phyloP scores from a whole-genome alignment of 495 filamentous ascomycete species.

The Wilcoxina mikolae region DNA sequence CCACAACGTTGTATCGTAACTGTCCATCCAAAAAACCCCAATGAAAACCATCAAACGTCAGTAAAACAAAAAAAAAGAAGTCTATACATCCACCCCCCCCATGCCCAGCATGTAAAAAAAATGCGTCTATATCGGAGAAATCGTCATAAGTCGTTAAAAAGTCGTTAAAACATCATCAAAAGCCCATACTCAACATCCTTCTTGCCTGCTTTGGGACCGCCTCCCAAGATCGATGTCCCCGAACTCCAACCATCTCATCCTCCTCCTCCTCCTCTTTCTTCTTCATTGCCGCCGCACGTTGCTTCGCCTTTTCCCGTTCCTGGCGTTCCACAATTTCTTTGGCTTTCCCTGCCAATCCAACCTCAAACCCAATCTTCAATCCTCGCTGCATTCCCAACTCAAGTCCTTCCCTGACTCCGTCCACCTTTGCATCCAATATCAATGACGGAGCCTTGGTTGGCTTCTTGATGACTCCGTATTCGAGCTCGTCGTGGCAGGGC shows the following conservation, averaged over 20 bases:
- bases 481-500: conserved; percentile 3
- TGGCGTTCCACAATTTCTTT: neutral
- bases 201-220: neutral
- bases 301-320: neutral
- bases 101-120: too few species aligned
- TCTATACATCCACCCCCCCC: too few species aligned
- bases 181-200: neutral
- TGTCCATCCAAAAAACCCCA: too few species aligned
- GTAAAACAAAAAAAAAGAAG: too few species aligned
- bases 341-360: neutral
- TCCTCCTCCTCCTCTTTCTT: too few species aligned
- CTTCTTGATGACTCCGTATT: neutral
- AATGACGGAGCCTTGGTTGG: neutral
- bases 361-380: conserved; percentile 2
- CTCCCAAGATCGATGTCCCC: neutral
- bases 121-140: too few species aligned
- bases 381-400: neutral
- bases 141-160: neutral
- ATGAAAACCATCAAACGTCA: too few species aligned
- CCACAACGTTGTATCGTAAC: too few species aligned
- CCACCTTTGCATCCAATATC: neutral
- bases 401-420: neutral
- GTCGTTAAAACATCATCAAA: neutral
- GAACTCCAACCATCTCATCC: neutral
- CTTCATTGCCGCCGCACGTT: too few species aligned